phyloP scores from a whole-genome alignment of 768 basidiomycete species.

The Mycena vitilis region DNA sequence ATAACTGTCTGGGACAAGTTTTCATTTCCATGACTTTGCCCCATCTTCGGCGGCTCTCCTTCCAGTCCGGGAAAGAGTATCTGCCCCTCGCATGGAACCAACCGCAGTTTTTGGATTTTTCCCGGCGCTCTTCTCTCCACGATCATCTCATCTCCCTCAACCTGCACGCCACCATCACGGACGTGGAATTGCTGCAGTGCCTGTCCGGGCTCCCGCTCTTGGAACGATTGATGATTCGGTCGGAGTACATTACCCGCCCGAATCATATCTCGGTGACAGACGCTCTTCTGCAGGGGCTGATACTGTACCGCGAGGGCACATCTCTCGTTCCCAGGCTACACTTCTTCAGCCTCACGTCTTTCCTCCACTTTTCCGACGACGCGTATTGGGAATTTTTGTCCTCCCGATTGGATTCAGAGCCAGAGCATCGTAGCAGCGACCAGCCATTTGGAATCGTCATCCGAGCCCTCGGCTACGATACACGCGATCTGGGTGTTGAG shows the following conservation, averaged over 20 bases:
- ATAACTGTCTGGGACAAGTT: not conserved
- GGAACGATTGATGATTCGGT: not conserved
- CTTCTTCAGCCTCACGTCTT: not conserved
- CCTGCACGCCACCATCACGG: not conserved
- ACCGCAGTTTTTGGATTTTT: not conserved
- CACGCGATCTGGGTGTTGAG: not conserved
- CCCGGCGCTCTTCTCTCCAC: not conserved
- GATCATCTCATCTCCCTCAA: not conserved
- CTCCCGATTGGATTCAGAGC: not conserved
- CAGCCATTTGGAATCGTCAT: not conserved
- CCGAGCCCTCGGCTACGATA: not conserved
- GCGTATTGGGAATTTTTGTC: not conserved
- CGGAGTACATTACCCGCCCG: not conserved
- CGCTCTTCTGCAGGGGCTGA: not conserved
- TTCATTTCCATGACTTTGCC: not conserved
- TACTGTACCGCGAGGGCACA: not conserved
- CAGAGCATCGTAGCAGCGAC: not conserved
- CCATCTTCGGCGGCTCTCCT: not conserved
- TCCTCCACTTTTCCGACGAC: not conserved
- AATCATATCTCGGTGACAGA: not conserved
- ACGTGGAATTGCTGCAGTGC: not conserved
- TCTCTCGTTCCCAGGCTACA: not conserved
- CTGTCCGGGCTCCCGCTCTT: not conserved
- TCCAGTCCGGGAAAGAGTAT: not conserved
- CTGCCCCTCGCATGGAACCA: not conserved